These are phyloP conservation scores for Triticum aestivum DNA, from an alignment of 176 grass and related monocot species.

Conservation along the genomic window DNA sequence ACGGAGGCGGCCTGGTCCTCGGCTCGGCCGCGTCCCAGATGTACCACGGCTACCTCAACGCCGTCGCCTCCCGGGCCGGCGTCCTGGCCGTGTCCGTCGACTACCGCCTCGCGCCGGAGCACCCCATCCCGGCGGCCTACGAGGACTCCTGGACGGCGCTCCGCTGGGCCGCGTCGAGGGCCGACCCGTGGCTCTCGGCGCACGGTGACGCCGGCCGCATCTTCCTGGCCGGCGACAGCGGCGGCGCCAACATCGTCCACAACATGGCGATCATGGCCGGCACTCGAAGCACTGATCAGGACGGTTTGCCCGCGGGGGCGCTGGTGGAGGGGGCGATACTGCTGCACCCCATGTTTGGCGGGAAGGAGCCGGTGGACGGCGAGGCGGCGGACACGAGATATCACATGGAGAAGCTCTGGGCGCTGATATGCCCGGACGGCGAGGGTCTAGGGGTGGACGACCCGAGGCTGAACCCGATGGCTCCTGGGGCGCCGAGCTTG, in stretches of 20 bases:
- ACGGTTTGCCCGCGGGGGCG: neutral
- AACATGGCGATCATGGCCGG: neutral
- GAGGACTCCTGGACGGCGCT: constrained; percentile 42
- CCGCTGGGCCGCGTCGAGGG: neutral
- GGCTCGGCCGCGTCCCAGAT: neutral
- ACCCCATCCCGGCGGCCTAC: constrained; percentile 47
- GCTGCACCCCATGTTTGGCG: constrained; percentile 56
- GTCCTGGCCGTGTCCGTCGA: constrained; percentile 47
- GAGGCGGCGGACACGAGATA: constrained; percentile 22
- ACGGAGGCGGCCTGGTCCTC: neutral
- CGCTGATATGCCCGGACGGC: constrained; percentile 18
- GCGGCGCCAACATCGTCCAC: neutral
- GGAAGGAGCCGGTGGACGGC: constrained; percentile 6
- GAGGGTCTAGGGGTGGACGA: constrained; percentile 34
- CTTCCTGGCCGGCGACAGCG: neutral
- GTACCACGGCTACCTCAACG: neutral
- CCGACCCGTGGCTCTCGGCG: neutral
- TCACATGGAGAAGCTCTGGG: constrained; percentile 23
- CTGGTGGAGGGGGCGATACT: constrained; percentile 26
- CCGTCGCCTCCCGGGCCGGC: neutral
- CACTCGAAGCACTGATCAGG: no score
- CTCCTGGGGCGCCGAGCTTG: constrained; percentile 37
- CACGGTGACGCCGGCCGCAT: neutral
- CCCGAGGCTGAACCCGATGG: constrained; percentile 49
- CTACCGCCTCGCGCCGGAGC: constrained; percentile 65